Evolutionary conservation across 345 rosid genomes (phyloP).

Genomic region (Ricinus communis): DNA sequence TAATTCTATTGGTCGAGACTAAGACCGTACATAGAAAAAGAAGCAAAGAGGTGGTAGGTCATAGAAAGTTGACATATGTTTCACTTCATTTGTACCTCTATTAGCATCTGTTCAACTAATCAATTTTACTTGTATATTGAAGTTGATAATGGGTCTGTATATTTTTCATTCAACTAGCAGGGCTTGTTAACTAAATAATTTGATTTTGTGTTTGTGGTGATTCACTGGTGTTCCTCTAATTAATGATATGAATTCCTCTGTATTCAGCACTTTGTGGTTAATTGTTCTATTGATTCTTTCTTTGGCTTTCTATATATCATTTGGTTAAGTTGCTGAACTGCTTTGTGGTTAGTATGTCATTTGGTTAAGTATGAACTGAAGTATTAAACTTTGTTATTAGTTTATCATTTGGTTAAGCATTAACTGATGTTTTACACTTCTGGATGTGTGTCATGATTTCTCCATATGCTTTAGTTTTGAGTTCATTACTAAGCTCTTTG

Average conservation of each 20-base stretch:
- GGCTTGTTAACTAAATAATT: background rate
- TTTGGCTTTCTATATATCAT: background rate
- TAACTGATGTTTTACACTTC: background rate
- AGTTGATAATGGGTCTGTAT: background rate
- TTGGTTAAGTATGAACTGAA: background rate
- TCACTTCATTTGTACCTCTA: background rate
- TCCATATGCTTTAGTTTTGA: background rate
- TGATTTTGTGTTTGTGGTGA: background rate
- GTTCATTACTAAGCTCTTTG: background rate
- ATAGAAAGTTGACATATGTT: slow-evolving; percentile 3
- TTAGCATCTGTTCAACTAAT: background rate
- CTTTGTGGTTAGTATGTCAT: background rate
- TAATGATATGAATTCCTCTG: background rate
- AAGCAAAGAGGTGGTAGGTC: background rate
- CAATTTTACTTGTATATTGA: background rate
- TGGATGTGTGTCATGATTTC: background rate
- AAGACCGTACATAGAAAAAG: background rate
- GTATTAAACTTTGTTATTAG: background rate
- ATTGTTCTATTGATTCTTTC: background rate
- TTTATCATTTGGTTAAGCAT: background rate
- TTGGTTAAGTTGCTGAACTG: no score
- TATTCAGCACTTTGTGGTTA: background rate
- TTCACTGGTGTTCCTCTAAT: no score
- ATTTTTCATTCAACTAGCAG: background rate
- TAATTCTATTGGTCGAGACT: background rate